These are phyloP conservation scores for Neurospora sp. DNA, from an alignment of 2,329 filamentous ascomycete genomes.

Conservation along the genomic window DNA sequence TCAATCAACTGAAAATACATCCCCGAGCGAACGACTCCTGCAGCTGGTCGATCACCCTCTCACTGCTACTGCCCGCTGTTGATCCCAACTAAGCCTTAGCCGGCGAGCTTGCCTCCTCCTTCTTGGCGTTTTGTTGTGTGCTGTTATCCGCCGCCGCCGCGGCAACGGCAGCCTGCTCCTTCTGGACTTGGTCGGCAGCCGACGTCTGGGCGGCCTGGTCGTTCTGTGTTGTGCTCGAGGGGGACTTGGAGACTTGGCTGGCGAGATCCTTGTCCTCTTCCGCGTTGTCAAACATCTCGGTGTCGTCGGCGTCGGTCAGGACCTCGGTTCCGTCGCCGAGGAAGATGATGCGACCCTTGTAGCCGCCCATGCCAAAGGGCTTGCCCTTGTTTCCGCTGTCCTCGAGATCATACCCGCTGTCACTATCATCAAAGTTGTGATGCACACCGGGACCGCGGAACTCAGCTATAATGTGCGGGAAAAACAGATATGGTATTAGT, in stretches of 20 bases:
- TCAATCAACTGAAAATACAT: neutral
- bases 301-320: constrained; percentile 77
- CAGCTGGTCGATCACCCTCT: neutral
- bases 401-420: constrained; percentile 67
- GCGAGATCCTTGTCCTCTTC: constrained; percentile 80
- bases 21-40: neutral
- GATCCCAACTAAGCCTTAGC: neutral
- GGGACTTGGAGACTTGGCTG: constrained; percentile 67
- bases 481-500: constrained; percentile 15
- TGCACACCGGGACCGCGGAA: constrained; percentile 76
- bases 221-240: constrained; percentile 15
- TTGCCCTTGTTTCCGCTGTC: constrained; percentile 49
- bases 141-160: neutral
- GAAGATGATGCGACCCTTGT: constrained; percentile 81
- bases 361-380: constrained; percentile 57
- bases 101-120: neutral
- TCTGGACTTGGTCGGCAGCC: constrained; percentile 15
- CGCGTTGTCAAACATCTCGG: constrained; percentile 83
- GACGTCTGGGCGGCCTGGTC: neutral
- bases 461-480: constrained; percentile 49
- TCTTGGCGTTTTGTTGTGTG: neutral
- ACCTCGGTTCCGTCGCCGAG: constrained; percentile 93
- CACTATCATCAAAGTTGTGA: constrained; percentile 73
- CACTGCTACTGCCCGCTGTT: neutral
- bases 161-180: constrained; percentile 7